Base-by-base conservation (phyloP, 2,329 filamentous ascomycete species). In the Akanthomyces lecanii region DNA sequence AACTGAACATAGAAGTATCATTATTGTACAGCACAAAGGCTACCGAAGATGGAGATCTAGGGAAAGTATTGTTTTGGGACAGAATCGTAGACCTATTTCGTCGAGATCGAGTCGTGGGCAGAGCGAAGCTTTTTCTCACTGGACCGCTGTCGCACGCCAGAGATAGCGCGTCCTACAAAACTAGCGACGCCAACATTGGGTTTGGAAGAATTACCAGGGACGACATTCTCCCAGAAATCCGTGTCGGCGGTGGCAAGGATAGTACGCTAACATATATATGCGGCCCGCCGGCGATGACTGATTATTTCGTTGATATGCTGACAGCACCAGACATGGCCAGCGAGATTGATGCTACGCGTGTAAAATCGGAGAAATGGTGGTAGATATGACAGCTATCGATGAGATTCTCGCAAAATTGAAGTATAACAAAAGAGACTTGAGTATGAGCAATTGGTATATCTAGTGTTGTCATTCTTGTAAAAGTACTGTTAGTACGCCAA, bases 241-340 rank as follows among this genome's bases (percentile, higher is more conserved):
- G 74, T 1, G 67, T 69, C 5, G 72, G 44, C 14, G 18, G 53
- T 5, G 45, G 76, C 28, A 76, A 64, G 3, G 59, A 71, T 1
- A 72, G 75, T 1, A 79, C 80, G 0, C 77, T 87, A 4, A 84
- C 85, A 14, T 91, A 90, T 71, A 75, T 91, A 0, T 91, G 89
- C 69, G 89, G 89, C 1, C 82, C 88, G 16, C 86, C 86, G 12
- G 68, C 69, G 3, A 91, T 91, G 88, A 90, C 87, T 1, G 89
- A 91, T 71, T 79, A 82, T 56, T 81, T 89, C 67, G 84, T 88
- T 0, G 73, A 76, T 23, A 74, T 81, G 23, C 68, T 84, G 10
- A 77, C 73, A 3, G 71, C 73, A 2, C 57, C 67, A 8, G 65
- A 65, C 3, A 65, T 70, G 1, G 68, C 67, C 10, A 48, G 74